These are phyloP conservation scores for Rhinocladiella mackenziei DNA, from an alignment of 2,329 filamentous ascomycete genomes.

Conservation along the genomic window DNA sequence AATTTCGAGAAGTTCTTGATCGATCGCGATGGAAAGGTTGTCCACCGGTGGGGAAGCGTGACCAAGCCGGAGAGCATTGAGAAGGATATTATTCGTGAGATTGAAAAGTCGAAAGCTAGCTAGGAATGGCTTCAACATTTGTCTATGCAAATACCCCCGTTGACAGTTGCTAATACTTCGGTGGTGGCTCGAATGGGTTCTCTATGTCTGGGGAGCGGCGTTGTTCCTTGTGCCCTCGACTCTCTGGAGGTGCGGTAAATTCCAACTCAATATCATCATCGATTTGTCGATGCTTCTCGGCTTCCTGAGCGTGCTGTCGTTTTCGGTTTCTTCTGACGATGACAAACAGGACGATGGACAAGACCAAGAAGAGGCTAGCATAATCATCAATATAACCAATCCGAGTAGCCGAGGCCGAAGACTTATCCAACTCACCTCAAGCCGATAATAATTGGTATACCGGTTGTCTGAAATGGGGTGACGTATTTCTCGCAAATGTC, in stretches of 20 bases:
- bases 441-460: conserved; percentile 17
- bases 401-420: conserved; percentile 31
- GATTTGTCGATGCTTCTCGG: conserved; percentile 14
- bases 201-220: not conserved
- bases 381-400: not conserved
- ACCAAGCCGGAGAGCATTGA: conserved; percentile 81
- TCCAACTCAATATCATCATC: conserved; percentile 17
- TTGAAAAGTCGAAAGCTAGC: conserved; percentile 53
- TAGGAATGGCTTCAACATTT: conserved; percentile 13
- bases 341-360: conserved; percentile 24
- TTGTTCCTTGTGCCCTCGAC: conserved; percentile 7
- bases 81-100: conserved; percentile 68
- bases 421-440: conserved; percentile 28
- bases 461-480: conserved; percentile 13
- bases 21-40: conserved; percentile 78
- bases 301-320: conserved; percentile 13
- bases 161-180: conserved; percentile 10
- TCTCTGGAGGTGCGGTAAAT: conserved; percentile 4
- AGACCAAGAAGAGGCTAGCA: conserved; percentile 32
- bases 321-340: conserved; percentile 19
- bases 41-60: conserved; percentile 78
- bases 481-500: conserved; percentile 16
- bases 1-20: conserved; percentile 99
- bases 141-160: not conserved
- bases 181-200: conserved; percentile 8